Conservation (phyloP, 2,329 filamentous ascomycete genomes). For the Pseudocercospora eumusae region DNA sequence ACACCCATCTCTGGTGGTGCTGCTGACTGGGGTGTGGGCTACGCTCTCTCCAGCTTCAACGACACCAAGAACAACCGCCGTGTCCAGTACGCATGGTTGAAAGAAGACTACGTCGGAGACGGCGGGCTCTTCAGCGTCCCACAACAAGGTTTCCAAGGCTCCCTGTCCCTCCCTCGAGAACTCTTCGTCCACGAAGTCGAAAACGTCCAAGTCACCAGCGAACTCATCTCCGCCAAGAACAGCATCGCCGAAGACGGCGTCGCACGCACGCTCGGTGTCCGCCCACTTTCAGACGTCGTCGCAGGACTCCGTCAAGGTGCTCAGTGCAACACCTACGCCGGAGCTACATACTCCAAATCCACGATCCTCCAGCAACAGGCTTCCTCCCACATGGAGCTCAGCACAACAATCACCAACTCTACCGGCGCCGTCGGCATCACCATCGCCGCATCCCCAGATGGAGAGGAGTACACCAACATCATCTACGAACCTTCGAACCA, state of each 20-base stretch:
- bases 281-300: slow-evolving; percentile 49
- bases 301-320: slow-evolving; percentile 41
- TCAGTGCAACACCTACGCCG: slow-evolving; percentile 31
- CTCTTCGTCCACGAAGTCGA: slow-evolving; percentile 50
- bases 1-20: slow-evolving; percentile 48
- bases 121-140: slow-evolving; percentile 42
- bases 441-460: slow-evolving; percentile 47
- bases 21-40: slow-evolving; percentile 49
- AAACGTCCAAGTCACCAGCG: slow-evolving; percentile 40
- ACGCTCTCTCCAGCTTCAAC: slow-evolving; percentile 51
- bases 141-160: slow-evolving; percentile 50
- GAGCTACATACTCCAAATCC: slow-evolving; percentile 33
- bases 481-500: slow-evolving; percentile 50
- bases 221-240: slow-evolving; percentile 30
- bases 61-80: slow-evolving; percentile 53
- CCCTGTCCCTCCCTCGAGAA: slow-evolving; percentile 48
- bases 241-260: slow-evolving; percentile 40
- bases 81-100: slow-evolving; percentile 52
- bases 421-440: slow-evolving; percentile 47
- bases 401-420: slow-evolving; percentile 41
- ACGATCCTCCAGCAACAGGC: slow-evolving; percentile 37
- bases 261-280: slow-evolving; percentile 49
- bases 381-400: slow-evolving; percentile 46
- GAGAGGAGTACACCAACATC: slow-evolving; percentile 49
- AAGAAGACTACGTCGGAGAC: slow-evolving; percentile 46